These are phyloP conservation scores for Candida andamanensis DNA, from an alignment of 805 yeast species.

Conservation along the genomic window DNA sequence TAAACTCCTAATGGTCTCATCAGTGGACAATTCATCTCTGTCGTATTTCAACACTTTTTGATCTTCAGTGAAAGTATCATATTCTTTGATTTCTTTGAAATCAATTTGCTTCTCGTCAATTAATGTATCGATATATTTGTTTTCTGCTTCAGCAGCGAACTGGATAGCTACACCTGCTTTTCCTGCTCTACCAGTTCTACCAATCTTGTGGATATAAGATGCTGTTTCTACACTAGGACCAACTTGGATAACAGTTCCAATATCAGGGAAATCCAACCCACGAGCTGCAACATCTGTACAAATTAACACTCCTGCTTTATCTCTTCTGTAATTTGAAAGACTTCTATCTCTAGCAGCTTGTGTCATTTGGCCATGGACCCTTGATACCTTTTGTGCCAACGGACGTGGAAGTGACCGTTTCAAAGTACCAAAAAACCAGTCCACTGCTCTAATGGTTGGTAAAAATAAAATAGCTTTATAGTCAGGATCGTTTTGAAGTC, in stretches of 20 bases:
- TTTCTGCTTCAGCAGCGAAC: constrained; percentile 53
- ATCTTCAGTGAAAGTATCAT: constrained; percentile 33
- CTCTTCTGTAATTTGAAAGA: constrained; percentile 47
- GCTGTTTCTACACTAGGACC: constrained; percentile 70
- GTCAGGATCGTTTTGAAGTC: constrained; percentile 25
- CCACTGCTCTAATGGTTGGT: constrained; percentile 71
- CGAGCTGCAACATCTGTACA: constrained; percentile 94
- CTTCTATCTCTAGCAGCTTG: constrained; percentile 64
- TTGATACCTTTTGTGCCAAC: constrained; percentile 12
- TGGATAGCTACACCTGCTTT: constrained; percentile 65
- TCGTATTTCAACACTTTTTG: constrained; percentile 14
- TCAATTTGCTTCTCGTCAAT: constrained; percentile 46
- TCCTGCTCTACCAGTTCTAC: constrained; percentile 95
- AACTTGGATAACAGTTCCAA: constrained; percentile 78
- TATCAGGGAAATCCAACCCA: constrained; percentile 92
- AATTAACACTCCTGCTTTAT: constrained; percentile 54
- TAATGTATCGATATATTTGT: constrained; percentile 48
- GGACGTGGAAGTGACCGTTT: constrained; percentile 1
- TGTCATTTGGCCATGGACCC: constrained; percentile 67
- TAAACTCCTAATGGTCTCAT: constrained; percentile 8
- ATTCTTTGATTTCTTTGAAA: constrained; percentile 41
- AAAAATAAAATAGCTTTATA: constrained; percentile 82
- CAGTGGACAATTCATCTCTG: constrained; percentile 3
- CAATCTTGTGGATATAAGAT: constrained; percentile 89
- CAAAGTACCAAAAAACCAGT: constrained; percentile 40